Percentiles rank a stretch among this genome's conserved stretches.
Conservation (phyloP, 768 basidiomycete species). For the Mycena amicta region DNA sequence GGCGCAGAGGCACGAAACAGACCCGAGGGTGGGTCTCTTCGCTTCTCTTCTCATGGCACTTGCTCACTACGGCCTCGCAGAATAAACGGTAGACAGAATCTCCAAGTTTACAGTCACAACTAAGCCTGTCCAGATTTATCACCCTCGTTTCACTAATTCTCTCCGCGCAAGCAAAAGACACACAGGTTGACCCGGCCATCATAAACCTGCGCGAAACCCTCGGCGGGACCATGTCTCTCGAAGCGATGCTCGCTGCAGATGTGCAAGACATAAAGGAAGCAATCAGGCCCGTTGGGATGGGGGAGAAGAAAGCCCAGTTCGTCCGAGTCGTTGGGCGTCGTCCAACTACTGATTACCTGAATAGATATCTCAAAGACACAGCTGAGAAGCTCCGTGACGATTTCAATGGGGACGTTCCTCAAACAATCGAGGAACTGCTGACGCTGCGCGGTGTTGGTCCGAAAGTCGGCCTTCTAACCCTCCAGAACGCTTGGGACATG, state of each 20-base stretch:
- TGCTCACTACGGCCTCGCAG: slow-evolving; percentile 39
- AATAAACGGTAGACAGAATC: slow-evolving; percentile 52
- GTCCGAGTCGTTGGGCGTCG: too few species aligned
- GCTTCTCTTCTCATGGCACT: background rate
- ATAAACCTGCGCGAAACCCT: slow-evolving; percentile 69
- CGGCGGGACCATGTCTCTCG: slow-evolving; percentile 78
- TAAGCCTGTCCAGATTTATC: slow-evolving; percentile 44
- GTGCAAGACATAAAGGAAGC: slow-evolving; percentile 66
- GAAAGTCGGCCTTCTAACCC: slow-evolving; percentile 90
- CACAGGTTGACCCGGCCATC: slow-evolving; percentile 82
- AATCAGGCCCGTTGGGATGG: slow-evolving; percentile 91
- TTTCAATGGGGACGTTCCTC: slow-evolving; percentile 84
- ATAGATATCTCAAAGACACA: slow-evolving; percentile 74
- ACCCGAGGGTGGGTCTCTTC: slow-evolving; percentile 57
- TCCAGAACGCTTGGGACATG: slow-evolving; percentile 87
- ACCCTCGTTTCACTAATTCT: slow-evolving; percentile 94
- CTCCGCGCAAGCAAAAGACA: slow-evolving; percentile 94
- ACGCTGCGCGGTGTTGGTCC: slow-evolving; percentile 91
- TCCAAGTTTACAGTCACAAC: background rate
- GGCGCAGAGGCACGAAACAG: slow-evolving; percentile 62
- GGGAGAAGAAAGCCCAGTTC: slow-evolving; percentile 83
- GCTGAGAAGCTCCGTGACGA: slow-evolving; percentile 69
- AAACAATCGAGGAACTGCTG: slow-evolving; percentile 86
- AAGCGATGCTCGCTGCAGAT: slow-evolving; percentile 67
- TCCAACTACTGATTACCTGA: background rate